A percentile compares a stretch with the other conserved stretches of the same genome.
Evolutionary conservation across 352 stramenopile genomes (phyloP).

Genomic region (Phytopythium mirpurense): DNA sequence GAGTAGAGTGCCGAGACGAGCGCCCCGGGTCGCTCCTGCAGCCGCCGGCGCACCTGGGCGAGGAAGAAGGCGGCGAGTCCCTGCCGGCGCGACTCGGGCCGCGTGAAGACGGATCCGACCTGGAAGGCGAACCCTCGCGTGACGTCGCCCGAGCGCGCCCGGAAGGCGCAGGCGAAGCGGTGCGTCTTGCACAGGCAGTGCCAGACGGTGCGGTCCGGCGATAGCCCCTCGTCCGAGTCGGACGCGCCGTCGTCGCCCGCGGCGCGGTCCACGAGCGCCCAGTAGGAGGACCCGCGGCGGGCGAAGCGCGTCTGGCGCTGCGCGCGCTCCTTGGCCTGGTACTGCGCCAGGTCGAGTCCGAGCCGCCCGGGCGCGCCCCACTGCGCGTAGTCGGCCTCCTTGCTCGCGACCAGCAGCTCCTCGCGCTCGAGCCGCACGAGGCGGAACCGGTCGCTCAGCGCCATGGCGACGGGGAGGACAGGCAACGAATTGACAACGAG

Average conservation of each 20-base stretch:
- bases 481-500: not conserved
- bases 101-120: constrained; percentile 65
- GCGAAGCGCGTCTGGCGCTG: constrained; percentile 50
- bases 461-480: not conserved
- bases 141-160: constrained; percentile 25
- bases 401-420: constrained; percentile 36
- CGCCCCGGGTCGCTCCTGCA: constrained; percentile 20
- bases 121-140: constrained; percentile 44
- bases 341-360: constrained; percentile 23
- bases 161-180: constrained; percentile 42
- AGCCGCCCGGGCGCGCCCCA: constrained; percentile 29
- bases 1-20: constrained; percentile 56
- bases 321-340: constrained; percentile 40
- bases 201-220: constrained; percentile 16
- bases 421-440: constrained; percentile 38
- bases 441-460: constrained; percentile 18
- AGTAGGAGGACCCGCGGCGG: constrained; percentile 52
- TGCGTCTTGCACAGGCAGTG: constrained; percentile 60
- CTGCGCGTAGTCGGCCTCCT: constrained; percentile 38
- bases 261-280: constrained; percentile 39
- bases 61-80: constrained; percentile 52
- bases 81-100: constrained; percentile 33
- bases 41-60: constrained; percentile 21
- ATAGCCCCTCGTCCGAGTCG: constrained; percentile 12
- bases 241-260: constrained; percentile 13